Percentiles rank a stretch among this genome's conserved stretches.
phyloP scores from a whole-genome alignment of 176 grass and related monocot species.

The Musa schizocarpa region DNA sequence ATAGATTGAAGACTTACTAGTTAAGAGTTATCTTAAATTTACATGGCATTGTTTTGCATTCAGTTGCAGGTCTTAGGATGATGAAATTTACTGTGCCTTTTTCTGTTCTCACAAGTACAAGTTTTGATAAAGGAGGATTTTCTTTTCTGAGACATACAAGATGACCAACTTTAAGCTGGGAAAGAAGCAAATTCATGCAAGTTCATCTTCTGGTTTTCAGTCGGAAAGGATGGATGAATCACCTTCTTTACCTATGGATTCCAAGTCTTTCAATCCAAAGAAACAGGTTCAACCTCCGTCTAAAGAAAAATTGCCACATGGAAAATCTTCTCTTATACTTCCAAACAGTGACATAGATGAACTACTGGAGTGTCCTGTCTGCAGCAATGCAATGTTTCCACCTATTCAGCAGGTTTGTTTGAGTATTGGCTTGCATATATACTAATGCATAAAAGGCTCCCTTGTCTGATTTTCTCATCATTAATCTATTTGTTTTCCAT shows the following conservation, averaged over 20 bases:
- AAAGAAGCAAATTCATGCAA: slow-evolving; percentile 13
- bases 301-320: neutral
- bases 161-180: slow-evolving; percentile 20
- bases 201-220: slow-evolving; percentile 7
- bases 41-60: neutral
- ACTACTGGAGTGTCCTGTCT: slow-evolving; percentile 19
- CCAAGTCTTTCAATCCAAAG: slow-evolving; percentile 3
- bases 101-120: neutral
- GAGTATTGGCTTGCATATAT: neutral
- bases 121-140: slow-evolving; percentile 4
- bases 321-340: slow-evolving; percentile 8
- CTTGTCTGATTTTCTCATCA: neutral
- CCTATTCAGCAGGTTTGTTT: slow-evolving; percentile 25
- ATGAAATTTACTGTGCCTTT: neutral
- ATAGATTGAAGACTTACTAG: neutral
- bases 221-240: slow-evolving; percentile 16
- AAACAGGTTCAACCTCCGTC: neutral
- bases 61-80: neutral
- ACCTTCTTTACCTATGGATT: slow-evolving; percentile 10
- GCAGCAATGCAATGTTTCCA: slow-evolving; percentile 28
- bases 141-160: neutral
- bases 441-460: neutral
- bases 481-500: too few species aligned
- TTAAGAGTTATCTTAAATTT: neutral
- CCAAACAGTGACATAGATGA: slow-evolving; percentile 16